A percentile compares a stretch with the other conserved stretches of the same genome.
phyloP scores from a whole-genome alignment of 2,329 filamentous ascomycete species.

The Colletotrichum zoysiae region DNA sequence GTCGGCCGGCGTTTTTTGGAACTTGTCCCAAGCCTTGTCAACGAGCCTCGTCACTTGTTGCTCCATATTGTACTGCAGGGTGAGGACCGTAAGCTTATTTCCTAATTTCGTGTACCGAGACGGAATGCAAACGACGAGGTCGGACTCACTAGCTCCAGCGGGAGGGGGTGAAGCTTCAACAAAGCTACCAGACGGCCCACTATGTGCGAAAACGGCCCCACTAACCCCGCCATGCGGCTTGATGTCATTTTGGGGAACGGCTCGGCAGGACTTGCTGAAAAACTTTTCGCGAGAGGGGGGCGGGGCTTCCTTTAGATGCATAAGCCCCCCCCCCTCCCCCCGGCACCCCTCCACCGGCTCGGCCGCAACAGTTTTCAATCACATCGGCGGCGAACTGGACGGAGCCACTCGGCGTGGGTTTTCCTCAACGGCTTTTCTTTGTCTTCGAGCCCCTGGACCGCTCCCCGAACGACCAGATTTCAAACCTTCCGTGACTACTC shows the following conservation, averaged over 20 bases:
- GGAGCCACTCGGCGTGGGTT: not conserved
- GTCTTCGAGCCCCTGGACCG: not conserved
- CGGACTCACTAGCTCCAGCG: not conserved
- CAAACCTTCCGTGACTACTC: not conserved
- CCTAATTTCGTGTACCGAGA: not conserved
- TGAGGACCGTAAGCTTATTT: not conserved
- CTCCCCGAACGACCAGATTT: not conserved
- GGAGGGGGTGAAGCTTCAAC: not conserved
- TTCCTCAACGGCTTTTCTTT: not conserved
- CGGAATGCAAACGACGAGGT: not conserved
- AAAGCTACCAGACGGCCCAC: conserved; percentile 18
- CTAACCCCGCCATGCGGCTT: conserved; percentile 41
- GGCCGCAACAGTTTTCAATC: not conserved
- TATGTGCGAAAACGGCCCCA: conserved; percentile 20
- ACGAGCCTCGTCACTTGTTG: conserved; percentile 79
- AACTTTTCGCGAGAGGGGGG: not conserved
- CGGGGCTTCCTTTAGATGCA: not conserved
- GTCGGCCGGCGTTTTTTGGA: conserved; percentile 62
- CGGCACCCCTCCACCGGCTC: not conserved
- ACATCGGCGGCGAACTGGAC: not conserved
- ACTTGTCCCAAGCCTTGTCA: conserved; percentile 77
- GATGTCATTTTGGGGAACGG: conserved; percentile 36
- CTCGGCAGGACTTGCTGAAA: conserved; percentile 38
- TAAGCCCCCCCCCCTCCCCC: not conserved
- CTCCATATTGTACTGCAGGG: conserved; percentile 69